Conservation (phyloP, 352 stramenopile species). For the Globisporangium parvum region DNA sequence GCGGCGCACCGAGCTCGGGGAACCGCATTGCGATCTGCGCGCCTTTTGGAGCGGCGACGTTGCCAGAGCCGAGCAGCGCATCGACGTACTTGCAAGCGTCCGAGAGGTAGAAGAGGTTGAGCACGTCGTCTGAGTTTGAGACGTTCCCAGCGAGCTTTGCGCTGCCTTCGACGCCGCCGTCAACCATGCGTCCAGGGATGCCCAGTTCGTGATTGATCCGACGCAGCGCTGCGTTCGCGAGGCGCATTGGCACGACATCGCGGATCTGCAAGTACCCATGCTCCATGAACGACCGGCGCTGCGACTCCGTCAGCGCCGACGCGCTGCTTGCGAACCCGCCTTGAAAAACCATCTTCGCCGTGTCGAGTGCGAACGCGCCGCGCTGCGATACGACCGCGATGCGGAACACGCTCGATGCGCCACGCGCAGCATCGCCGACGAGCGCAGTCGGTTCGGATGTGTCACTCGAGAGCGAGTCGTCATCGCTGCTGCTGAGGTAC, state of each 20-base stretch:
- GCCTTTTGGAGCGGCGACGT: constrained; percentile 41
- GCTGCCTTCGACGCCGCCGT: constrained; percentile 64
- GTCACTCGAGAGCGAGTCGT: not conserved
- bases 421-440: constrained; percentile 43
- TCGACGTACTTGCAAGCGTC: constrained; percentile 55
- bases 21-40: constrained; percentile 73
- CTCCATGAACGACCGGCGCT: constrained; percentile 58
- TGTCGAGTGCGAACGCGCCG: constrained; percentile 43
- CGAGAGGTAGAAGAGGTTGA: constrained; percentile 50
- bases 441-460: constrained; percentile 19
- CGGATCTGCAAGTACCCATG: constrained; percentile 73
- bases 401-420: constrained; percentile 38
- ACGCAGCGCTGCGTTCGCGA: constrained; percentile 48
- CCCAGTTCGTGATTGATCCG: constrained; percentile 79
- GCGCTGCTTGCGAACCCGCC: constrained; percentile 9
- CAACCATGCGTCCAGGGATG: constrained; percentile 57
- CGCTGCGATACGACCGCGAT: constrained; percentile 39
- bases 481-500: constrained; percentile 36
- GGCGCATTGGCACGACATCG: constrained; percentile 40
- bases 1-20: constrained; percentile 52
- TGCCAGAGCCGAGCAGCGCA: constrained; percentile 40
- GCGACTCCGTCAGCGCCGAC: constrained; percentile 45
- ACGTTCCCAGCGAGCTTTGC: constrained; percentile 66
- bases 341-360: constrained; percentile 24
- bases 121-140: constrained; percentile 58